Conservation (phyloP, 1,139 yeast genomes). For the Meyerozyma guilliermondii region DNA sequence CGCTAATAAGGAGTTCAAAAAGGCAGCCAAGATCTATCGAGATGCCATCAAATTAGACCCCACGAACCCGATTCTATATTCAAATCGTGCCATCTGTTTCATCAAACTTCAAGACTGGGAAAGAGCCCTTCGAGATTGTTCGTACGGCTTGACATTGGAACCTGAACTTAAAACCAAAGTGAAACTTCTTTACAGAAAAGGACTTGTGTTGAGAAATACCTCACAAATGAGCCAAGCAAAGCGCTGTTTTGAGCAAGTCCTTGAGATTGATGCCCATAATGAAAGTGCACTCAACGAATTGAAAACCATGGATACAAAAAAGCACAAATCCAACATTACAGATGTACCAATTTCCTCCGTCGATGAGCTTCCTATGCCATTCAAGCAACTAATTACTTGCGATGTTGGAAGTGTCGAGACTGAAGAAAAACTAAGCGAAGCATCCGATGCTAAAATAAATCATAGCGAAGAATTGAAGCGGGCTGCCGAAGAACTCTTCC, state of each 20-base stretch:
- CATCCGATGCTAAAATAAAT: neutral
- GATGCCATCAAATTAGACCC: conserved; percentile 60
- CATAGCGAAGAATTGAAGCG: neutral
- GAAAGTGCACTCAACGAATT: conserved; percentile 26
- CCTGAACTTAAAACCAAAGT: conserved; percentile 27
- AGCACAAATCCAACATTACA: conserved; percentile 5
- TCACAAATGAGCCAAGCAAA: conserved; percentile 28
- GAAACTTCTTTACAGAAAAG: conserved; percentile 58
- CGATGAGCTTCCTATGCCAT: conserved; percentile 41
- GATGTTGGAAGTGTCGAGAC: neutral
- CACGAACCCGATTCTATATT: conserved; percentile 57
- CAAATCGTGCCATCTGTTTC: conserved; percentile 77
- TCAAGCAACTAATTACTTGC: conserved; percentile 4
- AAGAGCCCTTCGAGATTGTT: conserved; percentile 59
- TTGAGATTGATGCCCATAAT: conserved; percentile 43
- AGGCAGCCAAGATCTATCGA: conserved; percentile 61
- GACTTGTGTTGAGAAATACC: conserved; percentile 39
- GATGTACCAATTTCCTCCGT: conserved; percentile 36
- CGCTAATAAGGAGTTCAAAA: conserved; percentile 42
- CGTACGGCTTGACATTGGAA: conserved; percentile 45
- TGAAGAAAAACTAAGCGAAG: neutral
- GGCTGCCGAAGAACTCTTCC: neutral
- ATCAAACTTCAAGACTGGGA: conserved; percentile 50
- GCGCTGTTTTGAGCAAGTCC: conserved; percentile 34
- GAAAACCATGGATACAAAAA: conserved; percentile 8